Evolutionary conservation across 73 alveolate species (phyloP).

Genomic region (Durusdinium trenchii): DNA sequence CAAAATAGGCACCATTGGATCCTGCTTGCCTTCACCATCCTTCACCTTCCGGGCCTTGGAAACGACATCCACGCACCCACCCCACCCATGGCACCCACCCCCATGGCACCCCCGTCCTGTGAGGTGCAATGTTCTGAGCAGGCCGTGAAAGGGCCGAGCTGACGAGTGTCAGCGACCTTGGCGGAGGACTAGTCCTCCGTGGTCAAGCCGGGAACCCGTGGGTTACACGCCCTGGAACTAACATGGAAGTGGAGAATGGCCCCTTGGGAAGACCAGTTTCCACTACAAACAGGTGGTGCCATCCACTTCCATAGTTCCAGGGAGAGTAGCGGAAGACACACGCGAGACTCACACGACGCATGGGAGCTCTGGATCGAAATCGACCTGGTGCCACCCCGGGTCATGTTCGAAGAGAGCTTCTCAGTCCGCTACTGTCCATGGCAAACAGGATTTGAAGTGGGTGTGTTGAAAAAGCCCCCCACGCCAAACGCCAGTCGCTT

Average conservation of each 20-base stretch:
- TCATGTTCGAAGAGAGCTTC: too few relatives aligned
- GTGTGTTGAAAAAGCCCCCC: too few relatives aligned
- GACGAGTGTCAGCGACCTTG: conserved; percentile 7
- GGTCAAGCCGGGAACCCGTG: neutral
- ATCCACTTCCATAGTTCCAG: neutral
- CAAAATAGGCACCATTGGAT: neutral
- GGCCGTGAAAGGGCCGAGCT: conserved; percentile 62
- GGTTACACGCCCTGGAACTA: neutral
- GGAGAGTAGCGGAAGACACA: neutral
- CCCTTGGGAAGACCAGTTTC: neutral
- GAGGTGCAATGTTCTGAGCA: conserved; percentile 77
- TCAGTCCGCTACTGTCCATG: too few relatives aligned
- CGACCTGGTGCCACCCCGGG: too few relatives aligned
- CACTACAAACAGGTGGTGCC: too few relatives aligned
- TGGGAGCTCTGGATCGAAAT: too few relatives aligned
- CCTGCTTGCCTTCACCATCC: neutral
- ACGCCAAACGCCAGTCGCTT: too few relatives aligned
- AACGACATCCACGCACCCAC: neutral
- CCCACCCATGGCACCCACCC: neutral
- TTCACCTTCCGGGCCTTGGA: neutral
- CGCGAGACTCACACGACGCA: too few relatives aligned
- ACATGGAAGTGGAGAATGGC: neutral
- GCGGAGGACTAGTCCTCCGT: neutral
- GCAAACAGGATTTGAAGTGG: too few relatives aligned
- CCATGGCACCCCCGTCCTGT: neutral